These are phyloP conservation scores for Fusarium lyarnte DNA, from an alignment of 2,329 filamentous ascomycete genomes.

Conservation along the genomic window DNA sequence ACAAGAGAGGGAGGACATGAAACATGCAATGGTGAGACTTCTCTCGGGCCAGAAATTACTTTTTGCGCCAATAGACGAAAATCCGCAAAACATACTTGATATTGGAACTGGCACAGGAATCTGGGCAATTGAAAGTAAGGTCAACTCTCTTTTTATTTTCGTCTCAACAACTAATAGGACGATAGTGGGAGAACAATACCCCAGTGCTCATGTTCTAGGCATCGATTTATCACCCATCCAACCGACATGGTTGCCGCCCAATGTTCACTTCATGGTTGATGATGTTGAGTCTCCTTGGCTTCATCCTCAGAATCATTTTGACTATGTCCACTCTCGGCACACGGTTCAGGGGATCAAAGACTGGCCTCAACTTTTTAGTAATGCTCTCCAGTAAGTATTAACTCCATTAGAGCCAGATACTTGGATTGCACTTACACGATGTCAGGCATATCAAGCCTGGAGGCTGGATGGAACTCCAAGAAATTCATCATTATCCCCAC, in stretches of 20 bases:
- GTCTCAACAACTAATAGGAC: slow-evolving; percentile 12
- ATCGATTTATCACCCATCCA: slow-evolving; percentile 61
- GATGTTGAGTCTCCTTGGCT: slow-evolving; percentile 67
- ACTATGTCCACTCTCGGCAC: slow-evolving; percentile 69
- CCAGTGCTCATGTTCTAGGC: slow-evolving; percentile 55
- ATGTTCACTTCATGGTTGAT: slow-evolving; percentile 65
- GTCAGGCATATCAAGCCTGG: slow-evolving; percentile 61
- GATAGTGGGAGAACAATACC: slow-evolving; percentile 58
- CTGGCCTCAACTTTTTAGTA: slow-evolving; percentile 61
- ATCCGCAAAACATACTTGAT: slow-evolving; percentile 63
- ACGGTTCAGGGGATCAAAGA: slow-evolving; percentile 65
- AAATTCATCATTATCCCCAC: slow-evolving; percentile 61
- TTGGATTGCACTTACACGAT: not conserved
- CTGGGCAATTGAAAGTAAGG: slow-evolving; percentile 65
- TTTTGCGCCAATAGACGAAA: slow-evolving; percentile 60
- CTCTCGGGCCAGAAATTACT: slow-evolving; percentile 60
- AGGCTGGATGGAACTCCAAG: slow-evolving; percentile 65
- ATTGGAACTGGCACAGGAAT: slow-evolving; percentile 68
- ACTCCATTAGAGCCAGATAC: not conserved
- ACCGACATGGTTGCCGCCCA: slow-evolving; percentile 63
- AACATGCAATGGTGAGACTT: slow-evolving; percentile 62
- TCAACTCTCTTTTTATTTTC: not conserved
- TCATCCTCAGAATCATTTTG: slow-evolving; percentile 63
- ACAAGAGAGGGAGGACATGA: slow-evolving; percentile 67
- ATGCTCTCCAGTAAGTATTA: slow-evolving; percentile 31